Base-by-base conservation (phyloP, 805 yeast genomes). In the Saccharomycopsis sp. region DNA sequence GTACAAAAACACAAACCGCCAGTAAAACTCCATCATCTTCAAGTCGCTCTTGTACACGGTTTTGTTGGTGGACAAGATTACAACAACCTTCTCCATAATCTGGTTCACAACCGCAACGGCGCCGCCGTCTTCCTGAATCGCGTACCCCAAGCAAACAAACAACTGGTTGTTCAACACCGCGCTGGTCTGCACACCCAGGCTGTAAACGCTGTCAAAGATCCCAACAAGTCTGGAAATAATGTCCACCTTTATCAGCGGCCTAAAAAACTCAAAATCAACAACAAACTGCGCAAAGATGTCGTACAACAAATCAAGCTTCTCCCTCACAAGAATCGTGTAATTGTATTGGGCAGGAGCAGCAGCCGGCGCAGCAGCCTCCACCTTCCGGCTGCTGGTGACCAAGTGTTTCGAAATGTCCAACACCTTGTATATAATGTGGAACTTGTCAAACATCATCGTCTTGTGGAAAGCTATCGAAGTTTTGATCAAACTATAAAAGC, bases 1-100 rank as follows among this genome's bases (percentile, higher is more conserved):
- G 16, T 20, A 36, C 15, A 40, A 9, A 29, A 34, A 36, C 15
- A 30, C 7, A 6, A 34, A 19, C 26, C 30, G 25, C 43, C 43
- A 40, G 23, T 15, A 27, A 3, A 40, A 20, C 27, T 34, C 38
- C 15, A 23, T 3, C 15, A 36, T 5, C 15, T 7, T 38, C 15
- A 17, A 16, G 12, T 18, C 21, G 17, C 15, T 34, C 13, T 13
- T 18, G 15, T 20, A 23, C 4, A 13, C 7, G 21, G 15, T n/a
- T 8, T 26, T 19, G 21, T 26, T n/a, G 12, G 12, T 36, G 5
- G 22, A 16, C 29, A 25, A 10, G 29, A 13, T 17, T 13, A 7
- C 13, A 7, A 10, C n/a, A 7, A 10, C n/a, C n/a, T 32, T 32
- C 22, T 13, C 10, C 8, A 32, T 10, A 5, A 32, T 10, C 10